Evolutionary conservation across 2,329 filamentous ascomycete species (phyloP).

Genomic region (Apiospora hydei): DNA sequence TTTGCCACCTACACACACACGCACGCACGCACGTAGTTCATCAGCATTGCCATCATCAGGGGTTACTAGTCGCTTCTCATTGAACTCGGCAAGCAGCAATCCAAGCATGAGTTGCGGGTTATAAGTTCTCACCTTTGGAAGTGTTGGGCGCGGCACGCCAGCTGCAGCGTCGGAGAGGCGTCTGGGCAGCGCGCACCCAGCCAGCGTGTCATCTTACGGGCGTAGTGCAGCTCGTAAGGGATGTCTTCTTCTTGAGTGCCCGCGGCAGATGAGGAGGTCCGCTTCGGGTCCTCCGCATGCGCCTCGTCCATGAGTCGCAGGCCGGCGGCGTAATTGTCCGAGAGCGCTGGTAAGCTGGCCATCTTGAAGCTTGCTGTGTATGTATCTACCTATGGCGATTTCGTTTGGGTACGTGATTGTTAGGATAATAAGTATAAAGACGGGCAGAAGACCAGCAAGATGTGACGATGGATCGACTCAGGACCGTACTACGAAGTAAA

Average conservation of each 20-base stretch:
- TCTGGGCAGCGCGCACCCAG: constrained; percentile 66
- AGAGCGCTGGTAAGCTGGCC: constrained; percentile 34
- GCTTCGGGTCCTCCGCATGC: constrained; percentile 72
- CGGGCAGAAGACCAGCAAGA: background rate
- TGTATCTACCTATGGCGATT: background rate
- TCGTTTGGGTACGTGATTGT: background rate
- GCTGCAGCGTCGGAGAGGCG: constrained; percentile 71
- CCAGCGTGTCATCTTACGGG: constrained; percentile 79
- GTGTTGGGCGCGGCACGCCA: constrained; percentile 86
- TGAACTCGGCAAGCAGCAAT: background rate
- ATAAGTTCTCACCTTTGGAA: constrained; percentile 65
- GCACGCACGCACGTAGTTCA: no score
- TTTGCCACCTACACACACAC: constrained; percentile 68
- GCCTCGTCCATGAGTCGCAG: constrained; percentile 76
- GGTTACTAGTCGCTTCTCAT: background rate
- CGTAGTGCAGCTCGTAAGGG: constrained; percentile 85
- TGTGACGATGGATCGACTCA: background rate
- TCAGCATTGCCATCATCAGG: constrained; percentile 9
- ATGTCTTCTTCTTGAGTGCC: constrained; percentile 40
- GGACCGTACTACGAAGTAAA: background rate
- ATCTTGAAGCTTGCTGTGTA: background rate
- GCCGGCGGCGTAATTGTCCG: constrained; percentile 56
- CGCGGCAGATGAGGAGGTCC: constrained; percentile 48
- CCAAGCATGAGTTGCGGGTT: background rate
- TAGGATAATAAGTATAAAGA: background rate